Base-by-base conservation (phyloP, 2,329 filamentous ascomycete genomes). In the Teratosphaeria gauchensis region DNA sequence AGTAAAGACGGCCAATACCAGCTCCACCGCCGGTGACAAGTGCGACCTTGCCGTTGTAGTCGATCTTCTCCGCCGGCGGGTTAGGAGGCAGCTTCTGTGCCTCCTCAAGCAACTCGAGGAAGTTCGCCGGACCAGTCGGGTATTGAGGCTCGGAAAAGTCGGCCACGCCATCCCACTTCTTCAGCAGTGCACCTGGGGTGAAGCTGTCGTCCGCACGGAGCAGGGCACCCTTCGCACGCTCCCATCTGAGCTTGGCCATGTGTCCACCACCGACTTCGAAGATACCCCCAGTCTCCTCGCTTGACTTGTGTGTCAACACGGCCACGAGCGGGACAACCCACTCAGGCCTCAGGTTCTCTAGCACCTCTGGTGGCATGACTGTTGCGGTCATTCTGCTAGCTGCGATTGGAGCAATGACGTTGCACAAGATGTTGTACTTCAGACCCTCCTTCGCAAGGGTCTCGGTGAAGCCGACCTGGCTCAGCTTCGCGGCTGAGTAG, bases 361-460 rank as follows among this genome's bases (percentile, higher is more conserved):
- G 82, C 46, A 96, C 83, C 71, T 96, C 92, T n/a, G 90, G 90
- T 35, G 92, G 91, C 90, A 96, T 92, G 66, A 96, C 82, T 19
- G 92, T 96, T 74, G 91, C 85, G 51, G 92, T 96, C 91, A 97
- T 95, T 73, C 92, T 86, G 77, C 89, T 94, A 61, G 92, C 94
- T 66, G 92, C 92, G 71, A 96, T 92, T 56, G 94, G 94, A 19
- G 94, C 91, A 77, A 99, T 95, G 68, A 90, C 90, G 76, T 99
- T 99, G 80, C 82, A 85, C 69, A 96, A 78, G 67, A 99, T 97
- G 82, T 97, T 97, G 80, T 99, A 99, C 78, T 97, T 97, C 72
- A 84, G 80, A 65, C 94, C 94, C 80, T 99, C 94, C 82, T 97
- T 97, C 61, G 94, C 94, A 63, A 99, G 82, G 3, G 94, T 96